Base-by-base conservation (phyloP, 257 asterid genomes). In the Lantana camara region DNA sequence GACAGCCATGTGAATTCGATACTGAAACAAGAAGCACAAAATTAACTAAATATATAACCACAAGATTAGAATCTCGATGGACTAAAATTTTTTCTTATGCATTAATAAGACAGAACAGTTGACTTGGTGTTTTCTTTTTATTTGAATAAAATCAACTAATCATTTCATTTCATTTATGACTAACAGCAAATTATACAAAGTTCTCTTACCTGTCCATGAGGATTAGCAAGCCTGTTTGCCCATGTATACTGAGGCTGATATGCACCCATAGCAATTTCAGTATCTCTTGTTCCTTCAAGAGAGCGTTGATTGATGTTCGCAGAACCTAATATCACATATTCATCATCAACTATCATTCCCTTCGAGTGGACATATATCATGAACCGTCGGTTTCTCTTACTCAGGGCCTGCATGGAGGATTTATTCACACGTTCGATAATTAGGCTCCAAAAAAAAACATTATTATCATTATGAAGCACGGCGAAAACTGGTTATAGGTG, bases 221-320 rank as follows among this genome's bases (percentile, higher is more conserved):
- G 98, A 51, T 85, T 73, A 60, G 64, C 49, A 11, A 14, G 70
- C 51, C 75, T 83, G 58, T 34, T 80, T 32, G 79, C 86, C 98
- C 97, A 89, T 7, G 93, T 87, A 69, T 85, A 70, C 23, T 75
- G 81, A 56, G 97, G 98, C 71, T 92, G 98, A 82, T 92, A 92
- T 5, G 98, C 96, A 4, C 98, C 98, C 98, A 92, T 92, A n/a
- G 98, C 98, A 2, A 92, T 89, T 82, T 92, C 98, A 44, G 96
- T 87, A 66, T 92, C 98, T 46, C 96, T 63, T 29, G 97, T 83
- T 58, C 98, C 98, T 73, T 91, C 98, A 11, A 92, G 70, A 30
- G 98, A 92, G 21, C 98, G 90, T 61, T 92, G 98, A 47, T 92
- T 92, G 75, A 92, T 92, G 77, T 92, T 92, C 42, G 98, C 98